phyloP scores from a whole-genome alignment of 164 flowering plant genomes.

The Saururus chinensis region DNA sequence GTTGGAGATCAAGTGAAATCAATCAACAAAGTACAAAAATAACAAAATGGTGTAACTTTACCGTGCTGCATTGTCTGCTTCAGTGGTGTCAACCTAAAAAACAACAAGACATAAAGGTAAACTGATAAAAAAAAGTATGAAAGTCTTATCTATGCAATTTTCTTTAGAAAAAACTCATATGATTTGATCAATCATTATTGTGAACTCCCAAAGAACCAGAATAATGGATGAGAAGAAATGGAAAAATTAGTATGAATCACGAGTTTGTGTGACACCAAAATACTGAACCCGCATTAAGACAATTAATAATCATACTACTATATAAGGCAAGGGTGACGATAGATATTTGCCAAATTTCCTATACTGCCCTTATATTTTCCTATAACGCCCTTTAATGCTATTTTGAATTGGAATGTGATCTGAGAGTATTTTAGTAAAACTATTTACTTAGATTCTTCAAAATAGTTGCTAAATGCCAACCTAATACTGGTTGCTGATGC shows the following conservation, averaged over 20 bases:
- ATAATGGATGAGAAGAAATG: not conserved
- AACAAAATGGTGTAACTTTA: no score
- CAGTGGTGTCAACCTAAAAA: not conserved
- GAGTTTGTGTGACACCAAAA: not conserved
- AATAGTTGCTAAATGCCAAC: no score
- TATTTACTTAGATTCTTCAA: no score
- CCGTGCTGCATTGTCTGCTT: not conserved
- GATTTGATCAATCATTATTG: not conserved
- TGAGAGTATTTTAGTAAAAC: no score
- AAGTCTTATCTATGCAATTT: no score
- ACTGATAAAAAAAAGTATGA: not conserved
- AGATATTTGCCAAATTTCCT: no score
- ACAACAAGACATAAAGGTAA: conserved; percentile 1
- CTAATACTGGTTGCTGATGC: no score
- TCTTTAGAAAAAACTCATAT: not conserved
- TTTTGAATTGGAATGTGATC: no score
- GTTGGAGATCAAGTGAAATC: not conserved
- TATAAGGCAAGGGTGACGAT: no score
- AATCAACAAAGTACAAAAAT: no score
- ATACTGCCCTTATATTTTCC: no score
- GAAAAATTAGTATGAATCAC: not conserved
- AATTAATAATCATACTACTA: not conserved
- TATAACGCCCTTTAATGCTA: no score
- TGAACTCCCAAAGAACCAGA: not conserved
- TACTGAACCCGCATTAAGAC: not conserved